Conservation (phyloP, 352 stramenopile genomes). For the Globisporangium radiosum region DNA sequence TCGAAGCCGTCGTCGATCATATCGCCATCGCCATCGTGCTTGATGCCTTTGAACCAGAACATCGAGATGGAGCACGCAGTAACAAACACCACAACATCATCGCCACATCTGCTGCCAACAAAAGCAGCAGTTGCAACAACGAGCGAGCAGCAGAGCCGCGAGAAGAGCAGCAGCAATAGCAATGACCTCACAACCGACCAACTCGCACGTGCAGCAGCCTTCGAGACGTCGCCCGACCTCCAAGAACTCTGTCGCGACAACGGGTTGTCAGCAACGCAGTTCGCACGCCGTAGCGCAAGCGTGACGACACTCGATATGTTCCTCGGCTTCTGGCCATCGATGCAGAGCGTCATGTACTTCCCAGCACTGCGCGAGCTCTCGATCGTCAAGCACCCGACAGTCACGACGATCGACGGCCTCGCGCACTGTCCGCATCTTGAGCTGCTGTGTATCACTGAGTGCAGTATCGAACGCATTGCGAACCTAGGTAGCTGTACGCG, state of each 20-base stretch:
- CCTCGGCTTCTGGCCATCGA: slow-evolving; percentile 68
- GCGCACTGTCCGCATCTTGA: slow-evolving; percentile 46
- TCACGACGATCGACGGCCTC: slow-evolving; percentile 50
- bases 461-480: slow-evolving; percentile 40
- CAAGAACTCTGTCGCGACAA: slow-evolving; percentile 66
- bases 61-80: background rate
- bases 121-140: background rate
- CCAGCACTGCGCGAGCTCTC: slow-evolving; percentile 51
- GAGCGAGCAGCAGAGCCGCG: background rate
- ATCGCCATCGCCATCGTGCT: background rate
- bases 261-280: slow-evolving; percentile 45
- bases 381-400: slow-evolving; percentile 70
- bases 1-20: background rate
- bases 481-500: slow-evolving; percentile 35
- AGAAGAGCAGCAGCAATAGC: slow-evolving; percentile 5
- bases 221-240: slow-evolving; percentile 38
- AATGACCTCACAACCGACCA: slow-evolving; percentile 21
- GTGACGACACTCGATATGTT: slow-evolving; percentile 65
- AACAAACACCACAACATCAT: background rate
- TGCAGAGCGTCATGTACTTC: slow-evolving; percentile 67
- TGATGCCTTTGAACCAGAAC: too few species aligned
- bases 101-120: background rate
- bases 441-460: slow-evolving; percentile 61
- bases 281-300: slow-evolving; percentile 29
- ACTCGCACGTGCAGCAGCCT: slow-evolving; percentile 28